Conservation (phyloP, 768 basidiomycete species). For the Tricholoma terreum region DNA sequence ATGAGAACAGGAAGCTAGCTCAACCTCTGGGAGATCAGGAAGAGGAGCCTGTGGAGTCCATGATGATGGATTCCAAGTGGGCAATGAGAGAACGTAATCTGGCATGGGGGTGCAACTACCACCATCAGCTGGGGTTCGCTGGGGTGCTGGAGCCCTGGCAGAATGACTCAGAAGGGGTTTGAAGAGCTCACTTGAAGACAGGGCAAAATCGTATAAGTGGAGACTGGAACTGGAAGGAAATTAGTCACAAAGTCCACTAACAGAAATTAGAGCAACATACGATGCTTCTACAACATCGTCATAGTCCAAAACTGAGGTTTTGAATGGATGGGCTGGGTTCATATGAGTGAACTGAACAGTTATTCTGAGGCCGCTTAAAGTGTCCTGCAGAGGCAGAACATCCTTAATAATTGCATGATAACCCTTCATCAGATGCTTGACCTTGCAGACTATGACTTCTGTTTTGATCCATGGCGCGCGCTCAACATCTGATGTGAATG, state of each 20-base stretch:
- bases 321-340: background rate
- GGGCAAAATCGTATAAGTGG: background rate
- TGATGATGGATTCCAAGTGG: background rate
- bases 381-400: background rate
- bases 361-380: background rate
- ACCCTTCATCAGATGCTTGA: background rate
- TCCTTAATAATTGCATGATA: background rate
- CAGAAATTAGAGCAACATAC: background rate
- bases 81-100: background rate
- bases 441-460: background rate
- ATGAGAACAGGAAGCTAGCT: background rate
- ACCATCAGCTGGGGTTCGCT: background rate
- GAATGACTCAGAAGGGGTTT: too few species aligned
- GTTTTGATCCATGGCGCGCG: background rate
- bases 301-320: background rate
- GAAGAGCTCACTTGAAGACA: background rate
- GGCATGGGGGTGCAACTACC: background rate
- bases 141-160: too few species aligned
- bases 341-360: background rate
- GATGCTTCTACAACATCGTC: background rate
- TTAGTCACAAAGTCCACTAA: background rate
- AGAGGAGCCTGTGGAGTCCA: background rate
- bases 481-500: background rate
- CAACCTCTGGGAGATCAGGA: background rate
- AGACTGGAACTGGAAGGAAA: background rate